Base-by-base conservation (phyloP, 2,329 filamentous ascomycete species). In the Exophiala dermatitidis region DNA sequence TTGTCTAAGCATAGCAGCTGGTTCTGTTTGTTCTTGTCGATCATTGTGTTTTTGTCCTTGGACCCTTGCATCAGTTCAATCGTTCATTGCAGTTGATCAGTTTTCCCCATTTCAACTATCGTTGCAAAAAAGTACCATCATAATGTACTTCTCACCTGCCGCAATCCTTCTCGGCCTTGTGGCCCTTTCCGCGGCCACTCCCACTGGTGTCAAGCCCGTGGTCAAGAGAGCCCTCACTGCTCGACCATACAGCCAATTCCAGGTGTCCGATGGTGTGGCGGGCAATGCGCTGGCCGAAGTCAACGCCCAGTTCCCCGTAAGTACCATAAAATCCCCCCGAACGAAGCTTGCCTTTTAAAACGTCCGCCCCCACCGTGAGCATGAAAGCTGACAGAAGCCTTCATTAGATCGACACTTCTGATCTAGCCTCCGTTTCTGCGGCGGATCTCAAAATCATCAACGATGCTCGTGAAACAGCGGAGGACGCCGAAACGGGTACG, bases 241-340 rank as follows among this genome's bases (percentile, higher is more conserved):
- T 41, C 34, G 43, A 33, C 30, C 55, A 19, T 60, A 58, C 36
- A 53, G 43, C 36, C 37, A 58, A 4, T 56, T 60, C 30, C 56
- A 57, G 30, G 46, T 60, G 37, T 55, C 51, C 5, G 72, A 72
- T 42, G 78, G 78, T 2, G 67, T 72, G 6, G 76, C 72, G 26
- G 77, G 79, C 48, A 74, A 80, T 43, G 78, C 77, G 8, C 69
- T 80, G 19, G 72, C 68, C 1, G 77, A 81, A 65, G 78, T 78
- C 50, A 68, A 77, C 43, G 72, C 74, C 49, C 75, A 77, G 58
- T 81, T 82, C 62, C 76, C 78, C 0, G 77, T 77, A 62, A 59
- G 68, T 32, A 46, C 5, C 19, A 29, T 6, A 33, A 32, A 26
- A 19, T 37, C 34, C 34, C 34, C 7, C n/a, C 41, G 19, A n/a